A percentile compares a stretch with the other conserved stretches of the same genome.
Evolutionary conservation across 352 stramenopile genomes (phyloP).

Genomic region (Thalassiosira exigua): DNA sequence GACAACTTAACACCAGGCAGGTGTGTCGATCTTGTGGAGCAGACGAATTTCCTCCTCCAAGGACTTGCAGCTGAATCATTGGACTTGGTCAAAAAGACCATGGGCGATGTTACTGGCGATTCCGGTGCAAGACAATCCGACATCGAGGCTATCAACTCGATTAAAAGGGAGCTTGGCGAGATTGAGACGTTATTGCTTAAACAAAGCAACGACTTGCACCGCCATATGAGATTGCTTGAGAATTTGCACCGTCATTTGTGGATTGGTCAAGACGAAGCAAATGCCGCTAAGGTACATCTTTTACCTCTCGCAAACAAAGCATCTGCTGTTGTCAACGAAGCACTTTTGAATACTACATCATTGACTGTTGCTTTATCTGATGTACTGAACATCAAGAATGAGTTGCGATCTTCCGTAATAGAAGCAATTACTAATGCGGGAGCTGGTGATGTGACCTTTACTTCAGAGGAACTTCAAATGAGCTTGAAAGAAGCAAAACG

Average conservation of each 20-base stretch:
- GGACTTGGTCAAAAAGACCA: conserved; percentile 58
- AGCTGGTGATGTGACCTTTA: conserved; percentile 44
- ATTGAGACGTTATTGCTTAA: conserved; percentile 54
- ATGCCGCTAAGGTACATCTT: conserved; percentile 61
- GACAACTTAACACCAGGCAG: conserved; percentile 69
- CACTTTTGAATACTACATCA: conserved; percentile 33
- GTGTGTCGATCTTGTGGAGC: conserved; percentile 35
- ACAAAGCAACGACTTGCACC: conserved; percentile 38
- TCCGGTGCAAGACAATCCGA: conserved; percentile 54
- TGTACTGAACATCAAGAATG: conserved; percentile 39
- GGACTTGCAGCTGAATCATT: conserved; percentile 59
- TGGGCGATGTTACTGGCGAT: conserved; percentile 64
- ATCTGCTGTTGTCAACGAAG: conserved; percentile 28
- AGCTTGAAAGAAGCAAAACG: conserved; percentile 71
- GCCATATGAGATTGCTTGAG: conserved; percentile 60
- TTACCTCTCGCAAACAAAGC: conserved; percentile 48
- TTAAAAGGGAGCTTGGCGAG: conserved; percentile 46
- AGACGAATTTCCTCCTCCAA: conserved; percentile 68
- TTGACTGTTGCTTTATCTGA: conserved; percentile 51
- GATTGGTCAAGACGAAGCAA: conserved; percentile 58
- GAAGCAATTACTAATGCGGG: conserved; percentile 60
- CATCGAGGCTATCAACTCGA: conserved; percentile 49
- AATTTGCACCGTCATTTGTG: conserved; percentile 54
- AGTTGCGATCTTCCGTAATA: conserved; percentile 64
- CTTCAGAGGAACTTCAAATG: conserved; percentile 65